Percentiles rank a stretch among this genome's conserved stretches.
These are phyloP conservation scores for Myriosclerotinia duriaeana DNA, from an alignment of 2,329 filamentous ascomycete species.

Conservation along the genomic window DNA sequence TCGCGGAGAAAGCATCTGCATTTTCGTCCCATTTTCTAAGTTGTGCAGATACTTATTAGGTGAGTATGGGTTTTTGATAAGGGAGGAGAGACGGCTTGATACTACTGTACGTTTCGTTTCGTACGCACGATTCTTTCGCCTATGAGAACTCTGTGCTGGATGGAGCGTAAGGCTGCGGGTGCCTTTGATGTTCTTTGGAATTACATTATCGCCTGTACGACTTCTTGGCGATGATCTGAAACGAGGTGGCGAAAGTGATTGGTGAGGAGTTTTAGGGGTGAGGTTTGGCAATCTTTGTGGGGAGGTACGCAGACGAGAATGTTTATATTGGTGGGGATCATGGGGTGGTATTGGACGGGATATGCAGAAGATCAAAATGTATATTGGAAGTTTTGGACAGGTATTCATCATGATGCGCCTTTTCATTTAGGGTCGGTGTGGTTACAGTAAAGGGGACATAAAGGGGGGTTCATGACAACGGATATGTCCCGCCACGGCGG, in stretches of 20 bases:
- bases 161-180: conserved; percentile 5
- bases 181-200: background rate
- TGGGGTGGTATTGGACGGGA: background rate
- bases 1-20: no score
- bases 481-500: background rate
- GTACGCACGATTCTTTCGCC: no score
- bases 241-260: conserved; percentile 12
- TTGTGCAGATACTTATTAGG: no score
- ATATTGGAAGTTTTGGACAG: background rate
- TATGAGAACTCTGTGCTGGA: background rate
- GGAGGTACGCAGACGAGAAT: background rate
- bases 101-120: background rate
- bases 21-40: no score
- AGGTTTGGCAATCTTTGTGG: background rate
- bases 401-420: background rate
- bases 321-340: background rate
- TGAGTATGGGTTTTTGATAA: background rate
- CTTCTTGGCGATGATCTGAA: conserved; percentile 10
- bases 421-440: background rate
- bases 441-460: background rate
- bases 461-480: background rate
- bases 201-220: background rate
- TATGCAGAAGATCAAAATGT: background rate
- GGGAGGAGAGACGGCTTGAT: background rate
- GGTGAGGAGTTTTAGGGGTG: background rate